phyloP scores from a whole-genome alignment of 83 land plant genomes.

The Thuja plicata region DNA sequence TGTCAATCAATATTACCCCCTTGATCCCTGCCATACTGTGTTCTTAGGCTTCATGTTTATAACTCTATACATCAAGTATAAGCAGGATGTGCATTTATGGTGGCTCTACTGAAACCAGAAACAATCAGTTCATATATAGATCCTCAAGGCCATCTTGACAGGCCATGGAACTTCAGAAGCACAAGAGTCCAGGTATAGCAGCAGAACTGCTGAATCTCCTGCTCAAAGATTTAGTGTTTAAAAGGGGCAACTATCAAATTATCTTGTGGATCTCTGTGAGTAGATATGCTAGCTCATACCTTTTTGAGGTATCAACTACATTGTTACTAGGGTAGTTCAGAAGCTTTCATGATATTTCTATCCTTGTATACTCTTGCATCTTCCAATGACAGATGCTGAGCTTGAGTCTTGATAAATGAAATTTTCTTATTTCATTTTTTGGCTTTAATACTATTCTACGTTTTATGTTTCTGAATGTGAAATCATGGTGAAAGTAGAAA shows the following conservation, averaged over 20 bases:
- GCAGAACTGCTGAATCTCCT: neutral
- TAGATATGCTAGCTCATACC: neutral
- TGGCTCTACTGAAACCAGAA: neutral
- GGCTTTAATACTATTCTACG: neutral
- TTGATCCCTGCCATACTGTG: neutral
- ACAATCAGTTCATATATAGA: neutral
- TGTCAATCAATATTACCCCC: neutral
- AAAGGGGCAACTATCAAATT: neutral
- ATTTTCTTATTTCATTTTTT: neutral
- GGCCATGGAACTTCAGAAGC: neutral
- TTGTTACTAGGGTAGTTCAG: neutral
- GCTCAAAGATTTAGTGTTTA: neutral
- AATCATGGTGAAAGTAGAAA: neutral
- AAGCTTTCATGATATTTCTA: neutral
- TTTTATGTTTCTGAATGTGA: neutral
- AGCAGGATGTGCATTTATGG: neutral
- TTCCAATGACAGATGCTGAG: neutral
- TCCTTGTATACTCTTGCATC: neutral
- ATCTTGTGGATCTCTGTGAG: neutral
- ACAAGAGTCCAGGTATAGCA: neutral
- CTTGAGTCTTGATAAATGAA: neutral
- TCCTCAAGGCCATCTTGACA: neutral
- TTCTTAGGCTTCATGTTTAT: neutral
- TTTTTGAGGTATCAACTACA: neutral
- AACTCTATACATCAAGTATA: neutral